Evolutionary conservation across 768 basidiomycete species (phyloP).

Genomic region (Crassisporium funariophilum): DNA sequence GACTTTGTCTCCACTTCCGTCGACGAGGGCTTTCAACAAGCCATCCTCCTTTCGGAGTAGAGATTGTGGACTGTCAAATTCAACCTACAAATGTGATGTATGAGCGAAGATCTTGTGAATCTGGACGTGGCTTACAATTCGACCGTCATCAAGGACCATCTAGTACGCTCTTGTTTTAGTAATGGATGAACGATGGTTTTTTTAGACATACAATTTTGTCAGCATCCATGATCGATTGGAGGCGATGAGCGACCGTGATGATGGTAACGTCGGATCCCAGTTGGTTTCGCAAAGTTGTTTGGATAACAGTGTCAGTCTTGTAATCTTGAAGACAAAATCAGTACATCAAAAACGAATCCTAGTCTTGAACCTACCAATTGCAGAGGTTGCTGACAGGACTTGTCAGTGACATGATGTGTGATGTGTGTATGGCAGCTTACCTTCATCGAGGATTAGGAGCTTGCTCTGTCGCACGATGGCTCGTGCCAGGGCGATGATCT

Average conservation of each 20-base stretch:
- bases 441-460: constrained; percentile 66
- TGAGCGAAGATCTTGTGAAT: constrained; percentile 17
- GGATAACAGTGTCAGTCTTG: constrained; percentile 69
- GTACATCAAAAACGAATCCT: not conserved
- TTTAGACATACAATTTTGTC: constrained; percentile 47
- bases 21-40: constrained; percentile 16
- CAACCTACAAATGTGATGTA: not conserved
- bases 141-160: constrained; percentile 58
- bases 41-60: constrained; percentile 16
- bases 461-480: constrained; percentile 62
- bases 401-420: constrained; percentile 17
- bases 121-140: constrained; percentile 35
- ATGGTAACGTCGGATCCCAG: constrained; percentile 62
- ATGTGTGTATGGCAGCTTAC: constrained; percentile 29
- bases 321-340: constrained; percentile 39
- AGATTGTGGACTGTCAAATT: constrained; percentile 12
- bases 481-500: constrained; percentile 67
- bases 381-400: constrained; percentile 40
- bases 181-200: not conserved
- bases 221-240: constrained; percentile 71
- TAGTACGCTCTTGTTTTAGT: constrained; percentile 24
- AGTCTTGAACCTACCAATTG: constrained; percentile 40
- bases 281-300: constrained; percentile 66
- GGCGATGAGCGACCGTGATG: constrained; percentile 69
- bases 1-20: constrained; percentile 21